Conservation (phyloP, 768 basidiomycete genomes). For the Trametes meyenii region DNA sequence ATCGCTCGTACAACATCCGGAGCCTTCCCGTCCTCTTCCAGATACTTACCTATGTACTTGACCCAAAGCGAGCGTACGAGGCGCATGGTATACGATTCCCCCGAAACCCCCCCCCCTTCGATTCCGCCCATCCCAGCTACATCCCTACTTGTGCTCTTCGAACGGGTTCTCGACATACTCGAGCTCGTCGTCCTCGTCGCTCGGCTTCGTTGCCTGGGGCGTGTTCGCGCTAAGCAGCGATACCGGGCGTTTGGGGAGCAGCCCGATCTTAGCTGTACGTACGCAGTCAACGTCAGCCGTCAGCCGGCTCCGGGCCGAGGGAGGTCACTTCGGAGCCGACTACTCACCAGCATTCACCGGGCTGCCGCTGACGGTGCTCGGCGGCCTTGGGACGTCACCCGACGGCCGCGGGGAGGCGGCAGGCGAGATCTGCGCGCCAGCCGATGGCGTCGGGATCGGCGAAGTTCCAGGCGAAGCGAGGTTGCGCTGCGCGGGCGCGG, state of each 20-base stretch:
- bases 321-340: not conserved
- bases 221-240: constrained; percentile 46
- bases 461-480: not conserved
- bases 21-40: too few relatives aligned
- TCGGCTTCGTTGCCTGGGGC: constrained; percentile 35
- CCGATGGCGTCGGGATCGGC: not conserved
- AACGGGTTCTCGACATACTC: constrained; percentile 80
- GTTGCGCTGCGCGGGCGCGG: constrained; percentile 6
- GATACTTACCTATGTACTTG: not conserved
- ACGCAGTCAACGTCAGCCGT: not conserved
- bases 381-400: constrained; percentile 29
- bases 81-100: not conserved
- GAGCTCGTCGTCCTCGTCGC: constrained; percentile 54
- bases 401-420: constrained; percentile 24
- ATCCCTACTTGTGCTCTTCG: constrained; percentile 48
- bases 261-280: constrained; percentile 61
- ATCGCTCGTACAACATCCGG: too few relatives aligned
- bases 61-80: not conserved
- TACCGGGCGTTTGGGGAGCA: constrained; percentile 76
- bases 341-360: constrained; percentile 33
- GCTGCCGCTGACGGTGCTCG: constrained; percentile 26
- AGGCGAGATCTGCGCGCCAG: constrained; percentile 3
- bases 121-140: not conserved
- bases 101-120: not conserved
- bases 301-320: not conserved